Base-by-base conservation (phyloP, 2,329 filamentous ascomycete species). In the Sclerotinia sclerotiorum region DNA sequence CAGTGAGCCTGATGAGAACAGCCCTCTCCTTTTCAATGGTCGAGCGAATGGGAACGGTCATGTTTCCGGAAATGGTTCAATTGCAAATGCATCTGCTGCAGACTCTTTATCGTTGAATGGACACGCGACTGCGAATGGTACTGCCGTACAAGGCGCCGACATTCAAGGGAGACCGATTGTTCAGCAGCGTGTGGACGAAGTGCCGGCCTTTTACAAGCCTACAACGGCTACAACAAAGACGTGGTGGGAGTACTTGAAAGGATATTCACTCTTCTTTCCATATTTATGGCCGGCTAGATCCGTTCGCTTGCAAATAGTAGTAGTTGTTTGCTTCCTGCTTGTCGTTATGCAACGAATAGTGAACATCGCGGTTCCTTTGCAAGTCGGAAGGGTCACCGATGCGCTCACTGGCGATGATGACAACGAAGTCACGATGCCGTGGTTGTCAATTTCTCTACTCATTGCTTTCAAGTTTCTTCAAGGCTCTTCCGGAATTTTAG, bases 231-330 rank as follows among this genome's bases (percentile, higher is more conserved):
- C 93, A 3, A 91, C 91, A 73, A 93, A 91, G 73, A 95, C 89
- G 65, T 99, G 95, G 95, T 97, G 91, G 88, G 94, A 98, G 77
- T 99, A 99, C 78, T 82, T 97, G 70, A 89, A 90, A 72, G 93
- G 94, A 57, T 99, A 98, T 79, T 91, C 90, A 17, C 84, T 97
- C 64, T 97, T 99, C 80, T 96, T 98, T 78, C 94, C 94, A 0
- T 99, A 98, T 77, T 87, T 98, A 69, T 99, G 95, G 95, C 95
- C 95, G 0, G 90, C 89, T 75, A 94, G 94, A 76, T 89, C 92
- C 63, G 81, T 84, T 49, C 85, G 83, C 72, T 83, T 99, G 67
- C 90, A 97, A 81, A 72, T 93, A 32, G 85, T 94, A 67, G 93
- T 97, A 27, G 78, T 96, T 27, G 75, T 93, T 60, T 98, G 95